Conservation (phyloP, 169 alveolate species). For the Gregarina niphandrodes region DNA sequence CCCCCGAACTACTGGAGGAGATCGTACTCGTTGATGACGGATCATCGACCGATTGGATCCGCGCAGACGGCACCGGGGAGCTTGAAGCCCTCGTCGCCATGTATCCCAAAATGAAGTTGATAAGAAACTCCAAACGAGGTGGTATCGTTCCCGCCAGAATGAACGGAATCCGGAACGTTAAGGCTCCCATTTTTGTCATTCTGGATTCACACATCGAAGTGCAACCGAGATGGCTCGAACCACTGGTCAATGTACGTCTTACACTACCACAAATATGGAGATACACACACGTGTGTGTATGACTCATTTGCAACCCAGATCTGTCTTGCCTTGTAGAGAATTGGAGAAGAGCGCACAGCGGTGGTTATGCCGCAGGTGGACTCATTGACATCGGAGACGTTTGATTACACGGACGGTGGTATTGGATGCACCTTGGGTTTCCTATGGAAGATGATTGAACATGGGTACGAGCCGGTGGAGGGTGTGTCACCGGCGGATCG, state of each 20-base stretch:
- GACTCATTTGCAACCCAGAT: too few relatives aligned
- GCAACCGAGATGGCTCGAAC: conserved; percentile 32
- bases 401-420: conserved; percentile 26
- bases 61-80: conserved; percentile 6
- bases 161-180: conserved; percentile 21
- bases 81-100: conserved; percentile 8
- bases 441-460: conserved; percentile 33
- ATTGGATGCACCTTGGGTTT: conserved; percentile 37
- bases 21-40: conserved; percentile 32
- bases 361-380: conserved; percentile 36
- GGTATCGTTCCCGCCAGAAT: conserved; percentile 40
- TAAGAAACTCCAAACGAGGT: conserved; percentile 19
- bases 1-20: conserved; percentile 27
- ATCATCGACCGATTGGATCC: conserved; percentile 7
- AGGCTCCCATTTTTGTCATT: conserved; percentile 25
- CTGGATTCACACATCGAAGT: conserved; percentile 37
- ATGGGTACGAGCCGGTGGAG: conserved; percentile 11
- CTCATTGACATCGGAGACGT: conserved; percentile 26
- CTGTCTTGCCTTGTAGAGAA: too few relatives aligned
- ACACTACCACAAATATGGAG: too few relatives aligned
- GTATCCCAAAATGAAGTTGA: conserved; percentile 19
- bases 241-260: conserved; percentile 18
- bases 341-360: conserved; percentile 16
- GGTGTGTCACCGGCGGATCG: neutral
- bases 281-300: too few relatives aligned